Percentiles rank a stretch among this genome's conserved stretches.
Conservation (phyloP, 1,139 yeast genomes). For the Barnettozyma hawaiiensis region DNA sequence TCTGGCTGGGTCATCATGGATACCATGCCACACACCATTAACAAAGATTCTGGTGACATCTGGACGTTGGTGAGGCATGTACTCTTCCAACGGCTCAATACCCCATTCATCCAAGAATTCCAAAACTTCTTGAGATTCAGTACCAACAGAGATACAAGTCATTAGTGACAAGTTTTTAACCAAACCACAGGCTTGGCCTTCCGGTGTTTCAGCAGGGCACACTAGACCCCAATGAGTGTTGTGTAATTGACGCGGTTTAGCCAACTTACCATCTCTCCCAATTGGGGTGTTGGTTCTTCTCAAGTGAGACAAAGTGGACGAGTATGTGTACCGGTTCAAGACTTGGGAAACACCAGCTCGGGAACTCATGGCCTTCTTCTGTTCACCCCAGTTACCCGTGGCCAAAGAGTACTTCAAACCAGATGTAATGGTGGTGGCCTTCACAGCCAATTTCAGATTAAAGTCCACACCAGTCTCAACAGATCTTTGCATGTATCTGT, state of each 20-base stretch:
- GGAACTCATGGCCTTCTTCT: conserved; percentile 97
- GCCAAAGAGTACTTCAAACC: conserved; percentile 97
- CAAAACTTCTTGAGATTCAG: conserved; percentile 92
- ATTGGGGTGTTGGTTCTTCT: conserved; percentile 98
- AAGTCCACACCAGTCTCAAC: conserved; percentile 97
- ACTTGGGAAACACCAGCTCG: conserved; percentile 99
- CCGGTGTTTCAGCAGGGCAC: conserved; percentile 99
- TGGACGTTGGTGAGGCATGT: conserved; percentile 87
- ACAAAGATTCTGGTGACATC: conserved; percentile 93
- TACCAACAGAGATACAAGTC: conserved; percentile 97
- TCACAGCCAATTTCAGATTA: conserved; percentile 92
- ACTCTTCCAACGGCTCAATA: conserved; percentile 95
- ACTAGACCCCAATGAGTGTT: conserved; percentile 99
- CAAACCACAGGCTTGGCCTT: conserved; percentile 99
- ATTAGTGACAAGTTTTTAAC: conserved; percentile 92
- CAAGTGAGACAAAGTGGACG: conserved; percentile 94
- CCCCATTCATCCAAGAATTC: conserved; percentile 98
- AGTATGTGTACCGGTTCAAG: conserved; percentile 92
- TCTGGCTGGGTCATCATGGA: conserved; percentile 91
- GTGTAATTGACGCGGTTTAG: conserved; percentile 97
- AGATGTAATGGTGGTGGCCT: conserved; percentile 93
- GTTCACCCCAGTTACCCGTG: conserved; percentile 99
- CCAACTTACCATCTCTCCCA: conserved; percentile 97
- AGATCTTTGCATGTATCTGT: conserved; percentile 97
- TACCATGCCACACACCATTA: conserved; percentile 99